Evolutionary conservation across 768 basidiomycete genomes (phyloP).

Genomic region (Trametes cinnabarina): DNA sequence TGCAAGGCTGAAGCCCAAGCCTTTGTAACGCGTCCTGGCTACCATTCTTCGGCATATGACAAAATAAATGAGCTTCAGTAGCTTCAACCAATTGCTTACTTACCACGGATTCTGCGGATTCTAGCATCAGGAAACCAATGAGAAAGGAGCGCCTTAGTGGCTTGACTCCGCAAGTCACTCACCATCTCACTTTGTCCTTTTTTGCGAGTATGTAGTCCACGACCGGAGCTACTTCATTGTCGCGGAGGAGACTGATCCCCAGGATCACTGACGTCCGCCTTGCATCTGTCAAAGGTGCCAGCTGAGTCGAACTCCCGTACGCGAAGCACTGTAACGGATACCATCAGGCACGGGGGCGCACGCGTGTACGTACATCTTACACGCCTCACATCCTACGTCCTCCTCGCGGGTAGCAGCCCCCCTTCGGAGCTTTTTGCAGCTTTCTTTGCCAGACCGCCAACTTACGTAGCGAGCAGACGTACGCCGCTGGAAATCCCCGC

Average conservation of each 20-base stretch:
- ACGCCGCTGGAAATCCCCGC: background rate
- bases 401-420: background rate
- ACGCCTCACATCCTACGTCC: background rate
- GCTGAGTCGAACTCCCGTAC: background rate
- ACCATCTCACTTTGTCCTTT: too few relatives aligned
- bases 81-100: too few relatives aligned
- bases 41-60: background rate
- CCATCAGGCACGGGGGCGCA: conserved; percentile 4
- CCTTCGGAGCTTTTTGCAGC: conserved; percentile 2
- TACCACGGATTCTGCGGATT: too few relatives aligned
- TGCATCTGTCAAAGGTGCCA: background rate
- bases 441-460: background rate
- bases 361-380: background rate
- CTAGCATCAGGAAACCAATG: too few relatives aligned
- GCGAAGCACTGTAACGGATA: background rate
- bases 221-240: background rate
- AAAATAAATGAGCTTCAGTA: background rate
- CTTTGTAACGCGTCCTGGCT: background rate
- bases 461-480: background rate
- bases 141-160: too few relatives aligned
- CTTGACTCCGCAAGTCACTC: too few relatives aligned
- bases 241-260: background rate
- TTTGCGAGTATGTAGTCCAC: too few relatives aligned
- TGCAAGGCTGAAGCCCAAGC: background rate
- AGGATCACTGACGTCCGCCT: background rate